Conservation (phyloP, 2,329 filamentous ascomycete genomes). For the Hypoxylon sp. region DNA sequence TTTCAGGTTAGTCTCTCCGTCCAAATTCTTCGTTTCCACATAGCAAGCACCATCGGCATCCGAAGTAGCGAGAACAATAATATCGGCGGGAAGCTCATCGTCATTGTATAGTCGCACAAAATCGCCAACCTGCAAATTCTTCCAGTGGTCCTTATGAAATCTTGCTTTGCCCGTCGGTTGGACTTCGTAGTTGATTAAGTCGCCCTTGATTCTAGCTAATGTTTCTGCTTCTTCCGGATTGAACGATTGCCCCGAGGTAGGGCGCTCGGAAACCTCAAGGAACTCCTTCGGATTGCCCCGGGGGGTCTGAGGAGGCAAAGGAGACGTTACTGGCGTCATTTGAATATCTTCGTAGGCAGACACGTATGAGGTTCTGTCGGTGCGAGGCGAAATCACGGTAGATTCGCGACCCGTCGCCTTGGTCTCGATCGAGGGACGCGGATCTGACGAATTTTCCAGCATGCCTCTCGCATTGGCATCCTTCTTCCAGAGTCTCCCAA, state of each 20-base stretch:
- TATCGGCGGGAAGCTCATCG: slow-evolving; percentile 92
- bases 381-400: slow-evolving; percentile 61
- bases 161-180: slow-evolving; percentile 74
- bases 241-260: slow-evolving; percentile 47
- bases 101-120: slow-evolving; percentile 97
- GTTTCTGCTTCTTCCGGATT: slow-evolving; percentile 51
- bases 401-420: slow-evolving; percentile 63
- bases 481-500: slow-evolving; percentile 59
- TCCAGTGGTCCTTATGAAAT: slow-evolving; percentile 95
- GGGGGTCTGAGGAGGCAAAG: slow-evolving; percentile 60
- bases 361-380: slow-evolving; percentile 57
- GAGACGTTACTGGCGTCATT: slow-evolving; percentile 94
- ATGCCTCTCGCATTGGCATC: slow-evolving; percentile 59
- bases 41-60: slow-evolving; percentile 95
- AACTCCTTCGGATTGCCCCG: slow-evolving; percentile 40
- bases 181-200: slow-evolving; percentile 76
- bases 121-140: slow-evolving; percentile 92
- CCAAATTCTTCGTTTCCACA: slow-evolving; percentile 97
- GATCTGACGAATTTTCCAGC: slow-evolving; percentile 61
- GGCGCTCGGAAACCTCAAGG: slow-evolving; percentile 44
- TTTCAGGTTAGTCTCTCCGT: slow-evolving; percentile 97
- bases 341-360: slow-evolving; percentile 79
- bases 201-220: slow-evolving; percentile 58
- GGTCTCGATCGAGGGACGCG: slow-evolving; percentile 73
- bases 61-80: slow-evolving; percentile 91